Percentiles rank a stretch among this genome's conserved stretches.
These are phyloP conservation scores for Alternaria triticina DNA, from an alignment of 2,329 filamentous ascomycete genomes.

Conservation along the genomic window DNA sequence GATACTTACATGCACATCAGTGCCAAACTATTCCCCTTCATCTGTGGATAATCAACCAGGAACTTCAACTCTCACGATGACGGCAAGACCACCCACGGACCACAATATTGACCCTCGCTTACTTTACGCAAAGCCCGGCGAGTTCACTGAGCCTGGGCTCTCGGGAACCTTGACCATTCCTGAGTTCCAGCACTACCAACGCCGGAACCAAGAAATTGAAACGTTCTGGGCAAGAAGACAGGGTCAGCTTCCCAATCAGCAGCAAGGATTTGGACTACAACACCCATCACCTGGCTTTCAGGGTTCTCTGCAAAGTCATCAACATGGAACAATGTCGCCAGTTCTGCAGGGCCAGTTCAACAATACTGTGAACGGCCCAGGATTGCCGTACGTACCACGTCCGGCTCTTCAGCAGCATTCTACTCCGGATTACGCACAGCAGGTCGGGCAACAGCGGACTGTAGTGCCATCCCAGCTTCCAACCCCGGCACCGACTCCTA, in stretches of 20 bases:
- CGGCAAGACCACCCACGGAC: not conserved
- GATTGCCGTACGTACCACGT: not conserved
- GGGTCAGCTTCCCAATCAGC: not conserved
- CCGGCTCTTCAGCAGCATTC: not conserved
- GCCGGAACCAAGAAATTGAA: not conserved
- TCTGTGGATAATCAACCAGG: not conserved
- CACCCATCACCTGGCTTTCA: not conserved
- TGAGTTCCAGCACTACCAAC: slow-evolving; percentile 14
- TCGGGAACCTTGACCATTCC: not conserved
- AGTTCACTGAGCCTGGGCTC: slow-evolving; percentile 2
- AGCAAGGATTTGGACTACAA: not conserved
- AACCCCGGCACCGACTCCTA: not conserved
- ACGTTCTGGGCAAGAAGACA: not conserved
- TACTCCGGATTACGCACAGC: not conserved
- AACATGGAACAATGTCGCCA: not conserved
- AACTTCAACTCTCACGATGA: not conserved
- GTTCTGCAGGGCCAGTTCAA: not conserved
- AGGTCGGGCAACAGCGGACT: not conserved
- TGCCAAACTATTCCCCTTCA: not conserved
- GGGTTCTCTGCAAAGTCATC: not conserved
- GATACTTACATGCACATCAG: not conserved
- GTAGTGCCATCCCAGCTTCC: not conserved
- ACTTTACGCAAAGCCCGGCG: slow-evolving; percentile 14
- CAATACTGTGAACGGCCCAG: not conserved
- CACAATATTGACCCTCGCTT: slow-evolving; percentile 17